Percentiles rank a stretch among this genome's conserved stretches.
Evolutionary conservation across 805 yeast species (phyloP).

Genomic region (Wickerhamomyces strasburgensis): DNA sequence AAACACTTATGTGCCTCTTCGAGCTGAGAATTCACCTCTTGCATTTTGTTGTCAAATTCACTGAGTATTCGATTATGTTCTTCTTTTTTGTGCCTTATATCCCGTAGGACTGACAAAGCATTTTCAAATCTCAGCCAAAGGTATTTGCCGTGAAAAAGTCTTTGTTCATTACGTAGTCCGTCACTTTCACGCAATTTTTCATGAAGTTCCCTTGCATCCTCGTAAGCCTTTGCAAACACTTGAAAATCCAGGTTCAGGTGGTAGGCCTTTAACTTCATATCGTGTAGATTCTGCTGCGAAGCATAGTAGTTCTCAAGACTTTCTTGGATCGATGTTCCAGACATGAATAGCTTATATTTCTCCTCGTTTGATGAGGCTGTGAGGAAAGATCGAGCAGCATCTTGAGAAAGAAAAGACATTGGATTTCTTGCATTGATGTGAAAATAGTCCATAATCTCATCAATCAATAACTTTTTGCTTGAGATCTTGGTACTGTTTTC

Average conservation of each 20-base stretch:
- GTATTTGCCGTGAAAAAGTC: too few species aligned
- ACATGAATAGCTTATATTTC: conserved; percentile 71
- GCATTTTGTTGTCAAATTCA: too few species aligned
- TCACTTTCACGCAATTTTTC: too few species aligned
- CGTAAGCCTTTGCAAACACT: conserved; percentile 40
- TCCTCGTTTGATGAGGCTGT: conserved; percentile 65
- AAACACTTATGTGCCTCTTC: too few species aligned
- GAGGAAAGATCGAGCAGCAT: conserved; percentile 82
- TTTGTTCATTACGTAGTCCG: too few species aligned
- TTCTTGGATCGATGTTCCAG: conserved; percentile 67
- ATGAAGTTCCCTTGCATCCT: conserved; percentile 48
- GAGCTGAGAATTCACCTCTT: too few species aligned
- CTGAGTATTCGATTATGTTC: too few species aligned
- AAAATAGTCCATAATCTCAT: conserved; percentile 59
- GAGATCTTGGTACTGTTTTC: conserved; percentile 47
- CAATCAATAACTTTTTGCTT: conserved; percentile 56
- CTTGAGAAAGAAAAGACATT: conserved; percentile 86
- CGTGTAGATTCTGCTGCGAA: conserved; percentile 30
- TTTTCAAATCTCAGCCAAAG: too few species aligned
- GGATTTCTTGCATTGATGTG: conserved; percentile 82
- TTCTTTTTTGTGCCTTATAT: too few species aligned
- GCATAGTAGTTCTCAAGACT: conserved; percentile 47
- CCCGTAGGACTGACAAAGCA: too few species aligned
- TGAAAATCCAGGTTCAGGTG: conserved; percentile 34
- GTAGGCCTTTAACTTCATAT: conserved; percentile 36